Evolutionary conservation across 1,284 basidiomycete species (phyloP).

Genomic region (Pascua sp.): DNA sequence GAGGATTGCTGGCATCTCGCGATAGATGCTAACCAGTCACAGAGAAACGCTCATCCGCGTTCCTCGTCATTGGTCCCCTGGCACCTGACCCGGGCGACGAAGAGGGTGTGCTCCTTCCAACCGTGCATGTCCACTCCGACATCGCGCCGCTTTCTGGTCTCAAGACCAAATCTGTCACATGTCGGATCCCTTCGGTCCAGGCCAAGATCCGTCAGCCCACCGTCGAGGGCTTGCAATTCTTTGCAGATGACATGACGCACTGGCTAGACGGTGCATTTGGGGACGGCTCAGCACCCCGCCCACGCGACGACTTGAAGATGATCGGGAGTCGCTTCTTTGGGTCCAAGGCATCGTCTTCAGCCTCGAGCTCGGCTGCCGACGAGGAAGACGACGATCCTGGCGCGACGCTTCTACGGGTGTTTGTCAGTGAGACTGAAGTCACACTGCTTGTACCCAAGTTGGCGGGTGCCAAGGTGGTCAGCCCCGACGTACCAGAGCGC

Average conservation of each 20-base stretch:
- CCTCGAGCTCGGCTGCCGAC: slow-evolving; percentile 45
- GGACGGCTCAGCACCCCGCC: slow-evolving; percentile 43
- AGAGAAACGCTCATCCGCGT: slow-evolving; percentile 36
- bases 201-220: slow-evolving; percentile 56
- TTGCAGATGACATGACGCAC: slow-evolving; percentile 76
- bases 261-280: slow-evolving; percentile 55
- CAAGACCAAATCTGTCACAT: slow-evolving; percentile 32
- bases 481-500: slow-evolving; percentile 16
- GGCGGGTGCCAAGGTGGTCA: neutral
- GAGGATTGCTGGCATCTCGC: slow-evolving; percentile 1
- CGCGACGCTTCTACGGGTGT: slow-evolving; percentile 30
- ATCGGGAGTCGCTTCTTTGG: slow-evolving; percentile 81
- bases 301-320: slow-evolving; percentile 62
- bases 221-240: slow-evolving; percentile 74
- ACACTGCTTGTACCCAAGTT: slow-evolving; percentile 31
- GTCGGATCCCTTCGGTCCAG: slow-evolving; percentile 64
- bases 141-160: slow-evolving; percentile 7
- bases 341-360: slow-evolving; percentile 54
- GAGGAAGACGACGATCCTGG: slow-evolving; percentile 33
- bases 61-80: slow-evolving; percentile 41
- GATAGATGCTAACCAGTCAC: too few relatives aligned
- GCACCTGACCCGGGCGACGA: slow-evolving; percentile 38
- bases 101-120: slow-evolving; percentile 32
- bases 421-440: slow-evolving; percentile 34
- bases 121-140: slow-evolving; percentile 49